These are phyloP conservation scores for Penicillium taxi DNA, from an alignment of 495 filamentous ascomycete genomes.

Conservation along the genomic window DNA sequence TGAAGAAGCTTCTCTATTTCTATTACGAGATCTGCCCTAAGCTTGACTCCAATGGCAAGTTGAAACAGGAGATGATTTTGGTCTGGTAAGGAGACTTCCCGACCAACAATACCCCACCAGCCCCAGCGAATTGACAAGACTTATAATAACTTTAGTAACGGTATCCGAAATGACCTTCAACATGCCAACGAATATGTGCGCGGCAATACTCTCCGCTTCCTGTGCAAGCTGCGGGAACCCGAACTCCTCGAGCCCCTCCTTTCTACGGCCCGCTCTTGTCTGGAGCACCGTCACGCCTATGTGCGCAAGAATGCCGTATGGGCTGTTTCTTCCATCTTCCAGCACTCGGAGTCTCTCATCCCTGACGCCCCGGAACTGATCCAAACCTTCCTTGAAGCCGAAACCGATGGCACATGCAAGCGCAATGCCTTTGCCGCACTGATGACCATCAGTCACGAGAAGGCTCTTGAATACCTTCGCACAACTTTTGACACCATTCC, in stretches of 20 bases:
- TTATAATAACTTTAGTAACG: constrained; percentile 56
- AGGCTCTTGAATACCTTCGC: constrained; percentile 80
- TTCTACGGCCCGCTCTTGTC: constrained; percentile 80
- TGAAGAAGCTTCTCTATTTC: constrained; percentile 98
- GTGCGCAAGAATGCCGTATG: constrained; percentile 97
- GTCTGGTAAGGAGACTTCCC: constrained; percentile 68
- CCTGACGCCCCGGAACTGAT: constrained; percentile 94
- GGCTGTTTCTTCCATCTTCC: constrained; percentile 86
- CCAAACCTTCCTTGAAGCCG: constrained; percentile 77
- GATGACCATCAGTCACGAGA: constrained; percentile 84
- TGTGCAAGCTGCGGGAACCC: constrained; percentile 91
- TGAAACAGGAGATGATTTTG: constrained; percentile 99
- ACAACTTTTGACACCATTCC: constrained; percentile 90
- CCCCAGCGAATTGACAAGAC: constrained; percentile 13
- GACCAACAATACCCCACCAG: not conserved
- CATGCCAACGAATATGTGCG: constrained; percentile 98
- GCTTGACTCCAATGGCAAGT: constrained; percentile 78
- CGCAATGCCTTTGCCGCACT: constrained; percentile 94
- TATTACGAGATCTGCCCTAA: constrained; percentile 99
- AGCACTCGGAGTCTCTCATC: constrained; percentile 84
- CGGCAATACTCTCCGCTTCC: constrained; percentile 91
- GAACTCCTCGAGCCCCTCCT: constrained; percentile 95
- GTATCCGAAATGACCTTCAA: constrained; percentile 94
- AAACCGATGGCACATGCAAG: constrained; percentile 95
- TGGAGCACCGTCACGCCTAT: constrained; percentile 94